Conservation (phyloP, 2,329 filamentous ascomycete genomes). For the Colletotrichum acutatum region DNA sequence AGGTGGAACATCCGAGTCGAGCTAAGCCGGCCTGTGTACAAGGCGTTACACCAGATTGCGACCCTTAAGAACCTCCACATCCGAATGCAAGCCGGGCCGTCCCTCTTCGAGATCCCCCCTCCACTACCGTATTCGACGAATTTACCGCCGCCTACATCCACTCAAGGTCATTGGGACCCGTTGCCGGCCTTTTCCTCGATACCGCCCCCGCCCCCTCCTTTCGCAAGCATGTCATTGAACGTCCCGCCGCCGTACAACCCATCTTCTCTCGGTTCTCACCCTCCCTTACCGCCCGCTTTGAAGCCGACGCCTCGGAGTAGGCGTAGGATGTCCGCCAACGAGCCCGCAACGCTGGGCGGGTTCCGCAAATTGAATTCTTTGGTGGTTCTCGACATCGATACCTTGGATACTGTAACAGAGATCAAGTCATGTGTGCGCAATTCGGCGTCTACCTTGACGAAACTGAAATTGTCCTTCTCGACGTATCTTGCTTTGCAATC, state of each 20-base stretch:
- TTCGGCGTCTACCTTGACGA: constrained; percentile 64
- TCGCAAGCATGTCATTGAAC: constrained; percentile 26
- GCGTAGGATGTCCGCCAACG: constrained; percentile 48
- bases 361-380: constrained; percentile 67
- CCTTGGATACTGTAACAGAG: constrained; percentile 65
- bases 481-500: constrained; percentile 59
- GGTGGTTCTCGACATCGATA: constrained; percentile 70
- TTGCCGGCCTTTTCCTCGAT: constrained; percentile 38
- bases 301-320: constrained; percentile 50
- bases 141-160: constrained; percentile 31
- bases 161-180: constrained; percentile 33
- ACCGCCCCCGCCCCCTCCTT: constrained; percentile 31
- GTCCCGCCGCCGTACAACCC: constrained; percentile 28
- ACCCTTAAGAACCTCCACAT: constrained; percentile 65
- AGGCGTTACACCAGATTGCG: constrained; percentile 63
- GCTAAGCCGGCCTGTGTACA: constrained; percentile 68
- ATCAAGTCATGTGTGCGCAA: constrained; percentile 65
- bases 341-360: constrained; percentile 65
- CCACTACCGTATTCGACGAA: constrained; percentile 53
- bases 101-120: constrained; percentile 62
- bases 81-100: constrained; percentile 67
- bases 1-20: constrained; percentile 75
- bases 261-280: constrained; percentile 39
- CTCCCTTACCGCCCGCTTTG: constrained; percentile 46
- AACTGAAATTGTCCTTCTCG: constrained; percentile 69